phyloP scores from a whole-genome alignment of 352 stramenopile genomes.

The Blastocystis hominis region DNA sequence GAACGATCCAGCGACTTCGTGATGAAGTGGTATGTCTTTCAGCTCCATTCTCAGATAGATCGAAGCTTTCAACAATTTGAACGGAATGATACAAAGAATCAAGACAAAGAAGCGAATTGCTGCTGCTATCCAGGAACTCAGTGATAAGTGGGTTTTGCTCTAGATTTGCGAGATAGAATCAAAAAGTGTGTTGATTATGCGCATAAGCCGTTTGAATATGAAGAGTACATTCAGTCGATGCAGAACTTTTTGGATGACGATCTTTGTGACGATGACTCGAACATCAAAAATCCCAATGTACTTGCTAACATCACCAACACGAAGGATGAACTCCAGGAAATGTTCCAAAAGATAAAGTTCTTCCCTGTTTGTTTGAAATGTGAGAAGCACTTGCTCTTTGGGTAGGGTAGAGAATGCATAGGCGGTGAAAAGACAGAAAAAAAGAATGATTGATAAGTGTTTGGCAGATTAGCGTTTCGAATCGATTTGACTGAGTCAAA shows the following conservation, averaged over 20 bases:
- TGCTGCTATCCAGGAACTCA: not conserved
- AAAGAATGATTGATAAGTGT: too few relatives aligned
- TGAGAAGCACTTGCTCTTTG: too few relatives aligned
- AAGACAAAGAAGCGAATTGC: constrained; percentile 54
- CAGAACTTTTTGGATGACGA: not conserved
- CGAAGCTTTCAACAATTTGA: constrained; percentile 40
- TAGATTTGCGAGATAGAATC: not conserved
- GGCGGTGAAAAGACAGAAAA: too few relatives aligned
- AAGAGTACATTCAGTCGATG: not conserved
- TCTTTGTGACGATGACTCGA: constrained; percentile 40
- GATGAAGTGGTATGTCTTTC: not conserved
- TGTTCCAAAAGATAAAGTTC: constrained; percentile 15
- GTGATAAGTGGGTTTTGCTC: not conserved
- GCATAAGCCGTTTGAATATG: constrained; percentile 6
- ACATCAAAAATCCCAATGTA: not conserved
- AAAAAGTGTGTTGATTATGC: constrained; percentile 37
- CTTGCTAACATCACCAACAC: constrained; percentile 32
- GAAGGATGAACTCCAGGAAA: constrained; percentile 9
- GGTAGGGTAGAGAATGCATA: too few relatives aligned
- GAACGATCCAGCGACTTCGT: constrained; percentile 21
- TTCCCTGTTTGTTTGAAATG: not conserved
- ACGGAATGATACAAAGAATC: constrained; percentile 28
- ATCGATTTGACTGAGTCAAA: too few relatives aligned
- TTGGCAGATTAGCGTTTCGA: too few relatives aligned
- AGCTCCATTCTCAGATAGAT: not conserved